Evolutionary conservation across 768 basidiomycete species (phyloP).

Genomic region (Lactarius sp.): DNA sequence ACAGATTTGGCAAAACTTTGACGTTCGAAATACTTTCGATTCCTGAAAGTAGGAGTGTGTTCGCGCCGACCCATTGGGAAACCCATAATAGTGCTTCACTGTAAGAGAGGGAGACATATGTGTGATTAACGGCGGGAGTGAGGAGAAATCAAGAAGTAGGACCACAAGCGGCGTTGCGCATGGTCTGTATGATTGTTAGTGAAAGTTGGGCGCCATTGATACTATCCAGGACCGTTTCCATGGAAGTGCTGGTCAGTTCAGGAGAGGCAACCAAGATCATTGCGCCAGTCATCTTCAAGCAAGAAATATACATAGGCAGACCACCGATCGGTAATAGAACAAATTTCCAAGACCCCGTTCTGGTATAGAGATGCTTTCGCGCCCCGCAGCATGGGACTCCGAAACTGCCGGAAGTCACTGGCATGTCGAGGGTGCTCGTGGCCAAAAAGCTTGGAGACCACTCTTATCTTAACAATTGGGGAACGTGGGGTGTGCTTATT

Average conservation of each 20-base stretch:
- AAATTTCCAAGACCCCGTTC: not conserved
- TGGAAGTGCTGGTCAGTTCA: not conserved
- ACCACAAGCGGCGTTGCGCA: not conserved
- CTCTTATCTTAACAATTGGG: not conserved
- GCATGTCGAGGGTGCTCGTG: not conserved
- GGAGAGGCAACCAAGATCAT: slow-evolving; percentile 13
- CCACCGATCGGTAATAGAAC: slow-evolving; percentile 8
- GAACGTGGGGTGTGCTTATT: slow-evolving; percentile 5
- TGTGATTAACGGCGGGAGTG: slow-evolving; percentile 9
- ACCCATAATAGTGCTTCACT: not conserved
- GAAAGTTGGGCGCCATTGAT: slow-evolving; percentile 7
- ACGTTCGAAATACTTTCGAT: slow-evolving; percentile 8
- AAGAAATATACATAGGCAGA: not conserved
- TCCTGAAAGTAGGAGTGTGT: slow-evolving; percentile 7
- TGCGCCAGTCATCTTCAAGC: slow-evolving; percentile 4
- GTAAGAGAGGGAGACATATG: not conserved
- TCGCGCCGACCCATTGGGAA: not conserved
- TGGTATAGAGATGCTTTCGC: not conserved
- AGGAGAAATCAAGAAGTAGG: slow-evolving; percentile 2
- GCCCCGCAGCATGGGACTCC: not conserved
- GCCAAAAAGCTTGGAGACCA: not conserved
- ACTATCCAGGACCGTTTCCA: slow-evolving; percentile 14
- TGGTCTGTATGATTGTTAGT: not conserved
- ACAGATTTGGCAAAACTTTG: slow-evolving; percentile 1
- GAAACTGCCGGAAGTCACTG: not conserved